phyloP scores from a whole-genome alignment of 2,329 filamentous ascomycete genomes.

The Curvularia hawaiiensis region DNA sequence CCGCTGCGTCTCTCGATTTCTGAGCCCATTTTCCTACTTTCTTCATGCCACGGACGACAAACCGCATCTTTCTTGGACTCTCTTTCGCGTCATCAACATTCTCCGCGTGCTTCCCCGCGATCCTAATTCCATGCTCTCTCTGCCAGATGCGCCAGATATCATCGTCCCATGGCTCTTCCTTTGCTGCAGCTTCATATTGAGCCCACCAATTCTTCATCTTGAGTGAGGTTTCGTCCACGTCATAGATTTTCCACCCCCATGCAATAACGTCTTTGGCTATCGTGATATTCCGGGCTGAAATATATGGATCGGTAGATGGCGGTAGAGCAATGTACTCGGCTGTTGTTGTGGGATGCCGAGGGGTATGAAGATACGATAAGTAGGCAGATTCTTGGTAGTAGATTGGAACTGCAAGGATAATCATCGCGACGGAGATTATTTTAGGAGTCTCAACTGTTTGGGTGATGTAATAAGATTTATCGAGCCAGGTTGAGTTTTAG shows the following conservation, averaged over 20 bases:
- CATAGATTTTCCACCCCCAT: slow-evolving; percentile 10
- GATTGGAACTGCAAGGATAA: slow-evolving; percentile 1
- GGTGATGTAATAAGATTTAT: neutral
- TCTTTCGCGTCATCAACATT: neutral
- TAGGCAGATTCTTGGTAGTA: slow-evolving; percentile 8
- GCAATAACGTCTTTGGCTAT: slow-evolving; percentile 5
- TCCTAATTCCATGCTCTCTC: slow-evolving; percentile 6
- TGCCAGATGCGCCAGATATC: slow-evolving; percentile 14
- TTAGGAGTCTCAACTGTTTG: neutral
- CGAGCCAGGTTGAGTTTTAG: too few relatives aligned
- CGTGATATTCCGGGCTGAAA: neutral
- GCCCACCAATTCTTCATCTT: slow-evolving; percentile 1
- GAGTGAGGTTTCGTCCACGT: neutral
- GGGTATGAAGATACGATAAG: neutral
- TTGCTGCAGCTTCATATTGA: neutral
- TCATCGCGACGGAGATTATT: neutral
- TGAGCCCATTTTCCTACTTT: neutral
- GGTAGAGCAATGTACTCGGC: slow-evolving; percentile 6
- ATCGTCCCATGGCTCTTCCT: neutral
- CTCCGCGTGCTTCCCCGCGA: neutral
- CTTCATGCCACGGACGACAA: neutral
- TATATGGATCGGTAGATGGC: neutral
- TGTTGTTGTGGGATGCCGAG: slow-evolving; percentile 5
- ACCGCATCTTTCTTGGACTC: neutral
- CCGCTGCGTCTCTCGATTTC: neutral